phyloP scores from a whole-genome alignment of 768 basidiomycete species.

The Mrakia frigida region DNA sequence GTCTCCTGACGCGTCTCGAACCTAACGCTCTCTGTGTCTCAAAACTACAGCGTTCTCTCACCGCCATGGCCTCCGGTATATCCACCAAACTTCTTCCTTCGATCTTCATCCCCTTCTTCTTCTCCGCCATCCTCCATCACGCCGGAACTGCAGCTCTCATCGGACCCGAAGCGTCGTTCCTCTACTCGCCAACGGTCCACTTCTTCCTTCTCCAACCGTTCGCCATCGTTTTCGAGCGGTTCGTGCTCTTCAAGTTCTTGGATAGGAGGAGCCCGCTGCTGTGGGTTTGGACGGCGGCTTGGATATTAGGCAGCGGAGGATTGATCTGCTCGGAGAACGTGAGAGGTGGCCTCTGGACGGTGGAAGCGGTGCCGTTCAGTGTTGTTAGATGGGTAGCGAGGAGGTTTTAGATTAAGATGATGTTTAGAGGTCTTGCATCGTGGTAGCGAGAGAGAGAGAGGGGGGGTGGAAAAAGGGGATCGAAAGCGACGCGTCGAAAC shows the following conservation, averaged over 20 bases:
- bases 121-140: background rate
- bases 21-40: background rate
- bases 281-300: background rate
- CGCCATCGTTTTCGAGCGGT: background rate
- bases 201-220: background rate
- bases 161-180: background rate
- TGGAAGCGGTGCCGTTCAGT: background rate
- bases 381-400: background rate
- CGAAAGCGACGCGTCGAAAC: no score
- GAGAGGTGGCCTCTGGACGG: background rate
- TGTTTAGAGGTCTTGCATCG: no score
- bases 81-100: background rate
- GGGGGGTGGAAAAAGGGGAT: no score
- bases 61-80: background rate
- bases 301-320: background rate
- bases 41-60: background rate
- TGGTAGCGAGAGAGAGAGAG: no score
- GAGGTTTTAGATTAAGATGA: background rate
- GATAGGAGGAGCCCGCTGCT: background rate
- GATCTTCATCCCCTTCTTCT: background rate
- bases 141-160: background rate
- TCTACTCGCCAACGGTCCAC: background rate
- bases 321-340: background rate
- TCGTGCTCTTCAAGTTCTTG: background rate
- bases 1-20: background rate